Percentiles rank a stretch among this genome's conserved stretches.
Conservation (phyloP, 441 rosid species). For the Rhodomyrtus psidioides region DNA sequence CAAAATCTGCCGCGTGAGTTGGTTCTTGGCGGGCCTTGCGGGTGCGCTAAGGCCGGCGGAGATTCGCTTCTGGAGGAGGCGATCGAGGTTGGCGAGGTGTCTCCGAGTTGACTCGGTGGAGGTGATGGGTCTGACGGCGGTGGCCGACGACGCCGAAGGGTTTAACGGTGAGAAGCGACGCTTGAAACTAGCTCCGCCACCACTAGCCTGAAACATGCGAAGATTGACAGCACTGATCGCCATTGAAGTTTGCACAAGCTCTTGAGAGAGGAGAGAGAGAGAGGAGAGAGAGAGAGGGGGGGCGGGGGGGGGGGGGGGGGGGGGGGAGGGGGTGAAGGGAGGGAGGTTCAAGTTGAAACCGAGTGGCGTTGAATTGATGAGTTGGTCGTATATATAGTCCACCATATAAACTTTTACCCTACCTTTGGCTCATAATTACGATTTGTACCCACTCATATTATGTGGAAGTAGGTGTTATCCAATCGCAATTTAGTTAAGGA, state of each 20-base stretch:
- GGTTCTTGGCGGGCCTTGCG: background rate
- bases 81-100: slow-evolving; percentile 65
- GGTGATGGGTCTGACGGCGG: background rate
- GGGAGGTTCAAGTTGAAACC: background rate
- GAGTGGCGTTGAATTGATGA: accelerated
- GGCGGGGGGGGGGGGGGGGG: background rate
- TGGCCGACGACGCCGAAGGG: background rate
- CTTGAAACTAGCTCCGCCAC: background rate
- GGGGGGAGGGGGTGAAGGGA: background rate
- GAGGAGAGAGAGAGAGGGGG: background rate
- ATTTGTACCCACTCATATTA: background rate
- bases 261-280: background rate
- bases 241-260: background rate
- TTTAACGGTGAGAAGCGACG: slow-evolving; percentile 16
- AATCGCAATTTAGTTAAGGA: background rate
- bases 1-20: background rate
- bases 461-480: background rate
- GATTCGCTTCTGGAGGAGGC: slow-evolving; percentile 35
- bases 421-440: background rate
- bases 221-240: background rate
- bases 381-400: background rate
- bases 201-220: background rate
- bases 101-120: slow-evolving; percentile 26
- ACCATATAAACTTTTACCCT: background rate
- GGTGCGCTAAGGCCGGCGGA: background rate